Evolutionary conservation across 306 rosid genomes (phyloP), one percentile per base, ranked within the genome.

Genomic region (Elaeagnus macrophylla): DNA sequence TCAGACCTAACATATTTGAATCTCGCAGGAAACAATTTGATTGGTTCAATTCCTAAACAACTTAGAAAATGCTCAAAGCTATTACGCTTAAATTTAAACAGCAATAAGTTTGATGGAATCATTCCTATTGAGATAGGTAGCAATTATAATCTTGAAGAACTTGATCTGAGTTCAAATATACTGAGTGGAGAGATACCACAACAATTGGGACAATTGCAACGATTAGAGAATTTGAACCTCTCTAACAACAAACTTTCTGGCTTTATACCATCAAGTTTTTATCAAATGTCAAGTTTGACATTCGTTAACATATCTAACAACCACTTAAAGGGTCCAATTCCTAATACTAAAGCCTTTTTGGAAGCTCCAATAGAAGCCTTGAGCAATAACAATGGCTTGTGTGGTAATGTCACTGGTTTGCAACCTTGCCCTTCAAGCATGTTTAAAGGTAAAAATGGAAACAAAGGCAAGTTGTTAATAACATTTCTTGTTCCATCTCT

Each of bases 201-300:
- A 47, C 11, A 3, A 15, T 67, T 77, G 58, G 87, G 67, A 37
- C 8, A 1, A 5, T 60, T 74, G 61, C 8, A 8, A 17, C 15
- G 9, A 35, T 68, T 81, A 48, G 58, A 50, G 50, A 5, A 13
- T 41, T 66, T 81, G 63, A 75, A 81, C 51, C 68, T 81, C 18
- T 77, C 83, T 12, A 67, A 62, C 32, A 81, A 81, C 17, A 25
- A 11, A 40, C 76, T 81, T 52, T 65, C 62, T n/a, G 76, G 80
- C 5, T 51, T 56, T 0, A 71, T 77, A 49, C 86, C 86, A 6
- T 41, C 61, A 6, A 45, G 40, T 32, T 81, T 77, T 49, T 11
- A 5, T 12, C 32, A 53, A 11, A 48, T 11, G 44, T 54, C 59
- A 56, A 59, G 50, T 64, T 71, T 73, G 72, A 59, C 56, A 59